Percentiles rank a stretch among this genome's conserved stretches.
phyloP scores from a whole-genome alignment of 1,284 basidiomycete genomes.

The Ceratobasidium papillatum region DNA sequence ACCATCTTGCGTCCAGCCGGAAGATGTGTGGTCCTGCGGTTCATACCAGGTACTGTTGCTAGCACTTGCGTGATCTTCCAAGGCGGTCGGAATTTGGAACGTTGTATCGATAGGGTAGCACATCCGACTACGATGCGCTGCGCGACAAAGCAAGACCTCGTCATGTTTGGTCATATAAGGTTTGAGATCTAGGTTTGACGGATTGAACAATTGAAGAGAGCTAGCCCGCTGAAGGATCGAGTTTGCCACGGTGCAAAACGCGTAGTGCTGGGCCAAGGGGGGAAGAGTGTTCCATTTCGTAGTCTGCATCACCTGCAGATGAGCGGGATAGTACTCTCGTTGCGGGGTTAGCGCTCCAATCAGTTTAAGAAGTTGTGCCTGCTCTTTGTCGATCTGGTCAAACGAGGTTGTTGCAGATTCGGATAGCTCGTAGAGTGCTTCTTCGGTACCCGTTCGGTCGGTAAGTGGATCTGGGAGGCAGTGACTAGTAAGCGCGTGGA shows the following conservation, averaged over 20 bases:
- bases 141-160: background rate
- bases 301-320: slow-evolving; percentile 55
- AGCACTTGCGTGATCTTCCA: background rate
- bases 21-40: background rate
- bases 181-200: background rate
- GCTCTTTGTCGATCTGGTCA: slow-evolving; percentile 50
- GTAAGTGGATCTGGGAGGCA: slow-evolving; percentile 59
- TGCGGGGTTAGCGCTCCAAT: slow-evolving; percentile 54
- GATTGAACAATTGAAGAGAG: slow-evolving; percentile 5
- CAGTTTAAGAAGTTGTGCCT: slow-evolving; percentile 50
- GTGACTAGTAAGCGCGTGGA: slow-evolving; percentile 60
- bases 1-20: background rate
- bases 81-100: background rate
- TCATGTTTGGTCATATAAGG: background rate
- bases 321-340: slow-evolving; percentile 54
- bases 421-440: slow-evolving; percentile 55
- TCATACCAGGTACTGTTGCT: background rate
- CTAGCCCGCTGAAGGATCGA: background rate
- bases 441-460: slow-evolving; percentile 57
- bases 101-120: slow-evolving; percentile 4
- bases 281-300: slow-evolving; percentile 53
- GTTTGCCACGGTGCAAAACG: slow-evolving; percentile 45
- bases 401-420: slow-evolving; percentile 56
- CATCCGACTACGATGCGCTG: background rate
- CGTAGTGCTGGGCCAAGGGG: slow-evolving; percentile 52